Conservation (phyloP, 2,329 filamentous ascomycete genomes). For the Trichoderma citrinoviride region DNA sequence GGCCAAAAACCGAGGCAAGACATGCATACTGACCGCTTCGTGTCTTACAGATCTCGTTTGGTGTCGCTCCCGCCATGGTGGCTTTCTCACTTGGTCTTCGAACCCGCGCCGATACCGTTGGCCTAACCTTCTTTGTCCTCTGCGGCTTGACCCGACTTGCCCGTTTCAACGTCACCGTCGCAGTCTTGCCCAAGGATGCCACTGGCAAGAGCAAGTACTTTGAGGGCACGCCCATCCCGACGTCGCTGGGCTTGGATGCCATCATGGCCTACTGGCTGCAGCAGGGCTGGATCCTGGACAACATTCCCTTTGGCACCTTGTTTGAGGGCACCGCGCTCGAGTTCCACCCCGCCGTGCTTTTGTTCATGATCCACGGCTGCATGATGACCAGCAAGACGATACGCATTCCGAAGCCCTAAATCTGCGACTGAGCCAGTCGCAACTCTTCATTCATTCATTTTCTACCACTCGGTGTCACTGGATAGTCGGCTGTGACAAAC, state of each 20-base stretch:
- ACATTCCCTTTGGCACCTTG: constrained; percentile 73
- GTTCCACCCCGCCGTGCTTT: constrained; percentile 75
- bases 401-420: constrained; percentile 83
- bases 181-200: constrained; percentile 84
- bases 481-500: constrained; percentile 10
- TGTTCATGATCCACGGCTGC: constrained; percentile 88
- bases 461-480: constrained; percentile 7
- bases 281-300: constrained; percentile 73
- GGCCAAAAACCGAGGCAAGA: background rate
- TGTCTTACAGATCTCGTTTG: constrained; percentile 78
- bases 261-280: constrained; percentile 89
- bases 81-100: constrained; percentile 89
- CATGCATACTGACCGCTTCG: constrained; percentile 7
- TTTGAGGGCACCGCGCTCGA: constrained; percentile 67
- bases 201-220: constrained; percentile 93
- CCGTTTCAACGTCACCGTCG: constrained; percentile 95
- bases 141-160: constrained; percentile 91
- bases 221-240: constrained; percentile 95
- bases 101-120: constrained; percentile 76
- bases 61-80: constrained; percentile 80
- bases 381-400: constrained; percentile 95
- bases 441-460: background rate
- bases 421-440: background rate
- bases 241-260: constrained; percentile 73
- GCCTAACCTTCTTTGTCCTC: constrained; percentile 84